Conservation (phyloP, 2,329 filamentous ascomycete genomes). For the Verticillium isaacii region DNA sequence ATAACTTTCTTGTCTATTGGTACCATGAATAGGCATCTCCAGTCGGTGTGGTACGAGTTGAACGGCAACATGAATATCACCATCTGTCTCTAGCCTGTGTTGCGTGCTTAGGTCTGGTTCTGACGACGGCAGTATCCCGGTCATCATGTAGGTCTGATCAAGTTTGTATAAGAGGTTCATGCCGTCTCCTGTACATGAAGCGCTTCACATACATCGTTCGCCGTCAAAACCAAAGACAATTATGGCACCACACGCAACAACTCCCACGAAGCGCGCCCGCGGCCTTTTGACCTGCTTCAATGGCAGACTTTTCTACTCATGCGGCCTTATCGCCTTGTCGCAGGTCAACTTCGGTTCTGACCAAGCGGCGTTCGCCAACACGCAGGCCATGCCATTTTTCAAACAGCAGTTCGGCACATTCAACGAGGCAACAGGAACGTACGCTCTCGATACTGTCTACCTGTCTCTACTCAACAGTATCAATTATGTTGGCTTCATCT, state of each 20-base stretch:
- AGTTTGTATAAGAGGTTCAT: background rate
- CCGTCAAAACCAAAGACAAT: conserved; percentile 11
- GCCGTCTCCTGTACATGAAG: conserved; percentile 16
- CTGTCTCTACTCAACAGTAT: conserved; percentile 29
- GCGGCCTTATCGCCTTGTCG: conserved; percentile 24
- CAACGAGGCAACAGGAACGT: conserved; percentile 15
- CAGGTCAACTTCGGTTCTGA: conserved; percentile 36
- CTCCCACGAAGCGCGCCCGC: background rate
- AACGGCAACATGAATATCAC: background rate
- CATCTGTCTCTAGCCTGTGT: background rate
- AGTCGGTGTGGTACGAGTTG: background rate
- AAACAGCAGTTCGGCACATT: conserved; percentile 24
- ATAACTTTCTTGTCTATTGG: background rate
- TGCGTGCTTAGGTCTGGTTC: background rate
- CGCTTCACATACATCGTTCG: conserved; percentile 19
- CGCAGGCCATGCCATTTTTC: conserved; percentile 31
- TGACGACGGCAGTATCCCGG: background rate
- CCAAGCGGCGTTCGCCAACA: conserved; percentile 27
- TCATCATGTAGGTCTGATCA: background rate
- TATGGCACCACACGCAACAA: background rate
- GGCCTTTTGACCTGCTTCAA: conserved; percentile 9
- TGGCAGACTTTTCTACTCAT: conserved; percentile 10
- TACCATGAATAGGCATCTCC: background rate
- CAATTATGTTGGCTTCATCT: conserved; percentile 24
- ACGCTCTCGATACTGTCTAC: conserved; percentile 21